phyloP scores from a whole-genome alignment of 2,329 filamentous ascomycete species.

The Pseudogymnoascus sp. region DNA sequence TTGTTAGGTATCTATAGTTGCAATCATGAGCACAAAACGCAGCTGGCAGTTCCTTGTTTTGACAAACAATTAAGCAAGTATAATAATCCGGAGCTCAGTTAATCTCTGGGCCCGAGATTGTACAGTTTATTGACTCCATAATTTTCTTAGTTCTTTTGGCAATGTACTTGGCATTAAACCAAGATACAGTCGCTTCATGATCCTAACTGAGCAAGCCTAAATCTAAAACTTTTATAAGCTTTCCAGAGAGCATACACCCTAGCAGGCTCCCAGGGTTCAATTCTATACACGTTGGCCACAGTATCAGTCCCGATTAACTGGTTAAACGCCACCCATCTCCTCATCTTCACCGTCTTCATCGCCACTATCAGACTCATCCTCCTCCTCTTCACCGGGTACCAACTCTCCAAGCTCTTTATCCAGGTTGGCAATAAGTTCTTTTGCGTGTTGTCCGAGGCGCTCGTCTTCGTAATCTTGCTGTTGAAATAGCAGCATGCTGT shows the following conservation, averaged over 20 bases:
- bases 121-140: not conserved
- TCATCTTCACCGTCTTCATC: slow-evolving; percentile 35
- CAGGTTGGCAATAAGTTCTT: slow-evolving; percentile 60
- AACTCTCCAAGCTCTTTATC: slow-evolving; percentile 58
- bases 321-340: slow-evolving; percentile 41
- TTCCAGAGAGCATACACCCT: not conserved
- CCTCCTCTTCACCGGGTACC: slow-evolving; percentile 49
- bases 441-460: slow-evolving; percentile 64
- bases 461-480: slow-evolving; percentile 80
- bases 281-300: not conserved
- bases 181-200: not conserved
- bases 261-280: not conserved
- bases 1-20: slow-evolving; percentile 3
- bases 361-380: slow-evolving; percentile 44
- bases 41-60: not conserved
- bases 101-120: not conserved
- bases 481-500: slow-evolving; percentile 72
- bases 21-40: slow-evolving; percentile 6
- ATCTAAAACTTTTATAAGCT: slow-evolving; percentile 8
- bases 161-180: not conserved
- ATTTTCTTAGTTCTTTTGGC: not conserved
- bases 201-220: not conserved
- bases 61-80: not conserved
- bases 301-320: not conserved
- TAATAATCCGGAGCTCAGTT: not conserved